Evolutionary conservation across 192 early-diverging fungal genomes (phyloP).

Genomic region (Dispira parvispora): DNA sequence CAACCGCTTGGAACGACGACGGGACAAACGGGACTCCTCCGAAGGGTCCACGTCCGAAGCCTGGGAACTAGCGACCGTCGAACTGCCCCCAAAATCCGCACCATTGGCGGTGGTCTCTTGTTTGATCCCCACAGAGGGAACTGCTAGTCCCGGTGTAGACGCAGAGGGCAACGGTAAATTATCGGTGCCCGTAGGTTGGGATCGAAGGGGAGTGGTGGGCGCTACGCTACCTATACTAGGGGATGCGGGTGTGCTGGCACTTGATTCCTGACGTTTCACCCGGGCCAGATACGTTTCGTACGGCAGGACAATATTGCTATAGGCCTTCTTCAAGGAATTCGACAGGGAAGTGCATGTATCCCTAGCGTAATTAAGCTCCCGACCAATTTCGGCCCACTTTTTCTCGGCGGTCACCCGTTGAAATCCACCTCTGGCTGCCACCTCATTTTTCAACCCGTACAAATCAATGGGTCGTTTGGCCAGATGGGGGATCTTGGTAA

Average conservation of each 20-base stretch:
- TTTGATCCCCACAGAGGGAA: background rate
- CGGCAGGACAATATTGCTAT: slow-evolving; percentile 44
- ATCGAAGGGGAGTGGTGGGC: background rate
- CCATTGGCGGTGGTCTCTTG: background rate
- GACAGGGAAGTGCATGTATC: slow-evolving; percentile 61
- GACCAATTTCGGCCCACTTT: slow-evolving; percentile 78
- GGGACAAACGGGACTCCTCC: background rate
- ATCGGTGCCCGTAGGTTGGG: background rate
- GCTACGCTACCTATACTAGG: background rate
- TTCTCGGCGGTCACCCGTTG: slow-evolving; percentile 39
- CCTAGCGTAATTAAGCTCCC: slow-evolving; percentile 47
- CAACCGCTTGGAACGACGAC: slow-evolving; percentile 22
- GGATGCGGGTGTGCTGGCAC: background rate
- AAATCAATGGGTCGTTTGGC: slow-evolving; percentile 79
- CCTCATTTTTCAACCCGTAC: slow-evolving; percentile 64
- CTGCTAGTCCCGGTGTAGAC: too few relatives aligned
- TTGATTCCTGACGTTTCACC: background rate
- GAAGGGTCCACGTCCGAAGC: too few relatives aligned
- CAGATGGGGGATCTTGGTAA: slow-evolving; percentile 64
- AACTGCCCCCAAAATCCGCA: background rate
- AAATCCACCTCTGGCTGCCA: slow-evolving; percentile 55
- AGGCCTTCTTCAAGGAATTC: slow-evolving; percentile 51
- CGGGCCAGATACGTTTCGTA: slow-evolving; percentile 49
- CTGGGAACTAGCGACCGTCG: slow-evolving; percentile 2
- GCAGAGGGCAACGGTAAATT: background rate